Evolutionary conservation across 164 flowering plant genomes (phyloP).

Genomic region (Houttuynia cordata): DNA sequence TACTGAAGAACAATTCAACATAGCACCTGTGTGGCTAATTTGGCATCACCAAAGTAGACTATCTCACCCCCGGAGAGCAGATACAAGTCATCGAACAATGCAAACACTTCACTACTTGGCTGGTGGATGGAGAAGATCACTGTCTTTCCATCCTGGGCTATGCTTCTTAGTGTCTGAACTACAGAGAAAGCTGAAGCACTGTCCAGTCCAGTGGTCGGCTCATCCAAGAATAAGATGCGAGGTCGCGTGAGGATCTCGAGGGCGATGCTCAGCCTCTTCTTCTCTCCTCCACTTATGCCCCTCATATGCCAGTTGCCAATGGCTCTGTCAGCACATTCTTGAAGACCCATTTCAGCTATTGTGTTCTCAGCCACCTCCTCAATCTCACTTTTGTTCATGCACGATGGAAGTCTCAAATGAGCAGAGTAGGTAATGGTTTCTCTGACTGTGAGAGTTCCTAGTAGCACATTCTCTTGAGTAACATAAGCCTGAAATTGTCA

Average conservation of each 20-base stretch:
- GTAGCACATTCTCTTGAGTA: constrained; percentile 58
- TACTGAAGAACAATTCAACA: neutral
- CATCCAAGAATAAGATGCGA: constrained; percentile 54
- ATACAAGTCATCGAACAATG: constrained; percentile 54
- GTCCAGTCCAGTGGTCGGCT: constrained; percentile 72
- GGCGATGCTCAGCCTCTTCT: constrained; percentile 62
- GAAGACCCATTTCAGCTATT: constrained; percentile 55
- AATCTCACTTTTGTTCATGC: constrained; percentile 32
- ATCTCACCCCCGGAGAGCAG: constrained; percentile 60
- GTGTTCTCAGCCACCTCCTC: constrained; percentile 37
- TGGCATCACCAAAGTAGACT: constrained; percentile 71
- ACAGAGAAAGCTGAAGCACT: constrained; percentile 78
- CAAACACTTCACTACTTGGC: constrained; percentile 82
- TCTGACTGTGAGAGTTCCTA: constrained; percentile 65
- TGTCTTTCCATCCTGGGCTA: constrained; percentile 54
- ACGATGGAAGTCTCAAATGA: constrained; percentile 41
- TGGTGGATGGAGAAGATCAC: constrained; percentile 71
- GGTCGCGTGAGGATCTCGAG: constrained; percentile 60
- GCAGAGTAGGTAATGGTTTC: constrained; percentile 69
- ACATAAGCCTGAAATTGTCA: constrained; percentile 56
- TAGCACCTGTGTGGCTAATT: constrained; percentile 41
- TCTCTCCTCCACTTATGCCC: constrained; percentile 81
- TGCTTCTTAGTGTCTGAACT: constrained; percentile 34
- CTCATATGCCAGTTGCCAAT: constrained; percentile 74
- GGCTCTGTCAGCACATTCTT: constrained; percentile 45